Evolutionary conservation across 2,329 filamentous ascomycete species (phyloP), one percentile per base, ranked within the genome.

Genomic region (Colletotrichum sp.): DNA sequence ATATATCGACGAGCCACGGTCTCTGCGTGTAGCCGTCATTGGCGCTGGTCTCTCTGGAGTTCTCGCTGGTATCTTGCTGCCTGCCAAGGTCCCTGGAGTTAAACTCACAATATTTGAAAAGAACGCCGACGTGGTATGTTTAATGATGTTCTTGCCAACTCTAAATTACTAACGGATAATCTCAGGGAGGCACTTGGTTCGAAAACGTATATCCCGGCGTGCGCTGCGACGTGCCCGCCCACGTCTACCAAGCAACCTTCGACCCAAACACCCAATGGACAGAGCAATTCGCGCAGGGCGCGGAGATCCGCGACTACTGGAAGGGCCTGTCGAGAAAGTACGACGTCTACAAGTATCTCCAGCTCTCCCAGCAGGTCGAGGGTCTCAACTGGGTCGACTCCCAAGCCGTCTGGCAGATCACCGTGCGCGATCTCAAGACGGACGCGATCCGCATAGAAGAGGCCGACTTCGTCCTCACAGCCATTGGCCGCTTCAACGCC

Each of bases 191-290:
- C 2, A 90, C 88, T 5, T 91, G 89, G 89, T 86, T 89, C 65
- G 89, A 90, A 75, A 91, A 90, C 71, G 81, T 86, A 6, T 94
- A 94, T 77, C 92, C 92, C 0, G 93, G 92, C 3, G 91, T 93
- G 1, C 86, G 92, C 57, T 95, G 93, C 78, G 93, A 95, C 81
- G 71, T 95, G 16, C 92, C 93, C 0, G 90, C 92, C 1, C 92
- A 94, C 81, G 92, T 93, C 24, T 95, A 95, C 79, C 93, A 95
- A 80, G 90, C 90, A 9, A 92, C 91, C 0, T 95, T 94, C 81
- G 87, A 88, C 8, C 92, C 93, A 1, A 95, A 95, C 72, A 90
- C 89, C 0, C 87, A 94, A 78, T 95, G 94, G 94, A 89, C 88
- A 0, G 92, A 94, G 78, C 88, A 92, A 75, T 95, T 94, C 79